Conservation (phyloP, 2,329 filamentous ascomycete genomes). For the Aspergillus versicolor region DNA sequence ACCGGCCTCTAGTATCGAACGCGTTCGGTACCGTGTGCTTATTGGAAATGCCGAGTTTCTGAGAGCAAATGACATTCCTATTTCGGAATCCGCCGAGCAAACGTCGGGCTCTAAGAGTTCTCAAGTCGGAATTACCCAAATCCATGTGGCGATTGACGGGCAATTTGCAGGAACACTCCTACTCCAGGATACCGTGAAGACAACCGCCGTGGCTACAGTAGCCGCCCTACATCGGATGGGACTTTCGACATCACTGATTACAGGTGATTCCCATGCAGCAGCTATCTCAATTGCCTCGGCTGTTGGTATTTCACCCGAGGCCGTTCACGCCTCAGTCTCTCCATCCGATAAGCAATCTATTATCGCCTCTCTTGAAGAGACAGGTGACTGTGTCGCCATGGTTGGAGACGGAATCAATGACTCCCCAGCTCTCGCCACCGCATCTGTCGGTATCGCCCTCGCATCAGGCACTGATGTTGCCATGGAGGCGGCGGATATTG, state of each 20-base stretch:
- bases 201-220: slow-evolving; percentile 77
- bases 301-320: slow-evolving; percentile 73
- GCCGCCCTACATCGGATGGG: slow-evolving; percentile 80
- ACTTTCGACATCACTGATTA: slow-evolving; percentile 86
- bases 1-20: slow-evolving; percentile 66
- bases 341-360: slow-evolving; percentile 90
- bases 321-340: slow-evolving; percentile 83
- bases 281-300: slow-evolving; percentile 78
- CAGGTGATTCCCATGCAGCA: slow-evolving; percentile 83
- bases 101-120: slow-evolving; percentile 29
- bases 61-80: slow-evolving; percentile 62
- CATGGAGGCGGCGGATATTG: slow-evolving; percentile 94
- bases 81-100: slow-evolving; percentile 41
- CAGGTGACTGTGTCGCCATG: slow-evolving; percentile 85
- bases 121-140: slow-evolving; percentile 75
- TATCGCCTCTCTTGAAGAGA: slow-evolving; percentile 70
- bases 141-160: slow-evolving; percentile 85
- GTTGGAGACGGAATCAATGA: slow-evolving; percentile 99
- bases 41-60: slow-evolving; percentile 82
- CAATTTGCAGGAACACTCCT: slow-evolving; percentile 78
- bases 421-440: slow-evolving; percentile 88
- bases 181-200: slow-evolving; percentile 88
- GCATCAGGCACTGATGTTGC: slow-evolving; percentile 92
- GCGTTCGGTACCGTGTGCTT: slow-evolving; percentile 72
- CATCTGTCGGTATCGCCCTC: slow-evolving; percentile 90